Evolutionary conservation across 768 basidiomycete species (phyloP).

Genomic region (Kwoniella heveanensis): DNA sequence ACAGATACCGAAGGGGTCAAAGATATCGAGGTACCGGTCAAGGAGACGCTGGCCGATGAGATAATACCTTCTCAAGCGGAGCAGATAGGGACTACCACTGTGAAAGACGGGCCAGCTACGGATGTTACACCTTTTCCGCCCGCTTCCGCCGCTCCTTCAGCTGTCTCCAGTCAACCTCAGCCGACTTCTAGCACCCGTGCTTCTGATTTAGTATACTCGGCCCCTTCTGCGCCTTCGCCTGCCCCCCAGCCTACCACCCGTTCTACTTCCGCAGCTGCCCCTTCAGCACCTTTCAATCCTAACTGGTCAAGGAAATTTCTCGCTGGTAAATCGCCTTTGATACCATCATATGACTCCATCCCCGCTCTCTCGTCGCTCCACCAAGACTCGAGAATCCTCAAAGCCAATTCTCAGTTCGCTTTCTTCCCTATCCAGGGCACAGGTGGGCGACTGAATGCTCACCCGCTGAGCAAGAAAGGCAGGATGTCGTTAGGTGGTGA

Average conservation of each 20-base stretch:
- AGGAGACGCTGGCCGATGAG: not conserved
- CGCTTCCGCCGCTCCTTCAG: not conserved
- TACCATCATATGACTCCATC: constrained; percentile 55
- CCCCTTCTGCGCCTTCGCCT: not conserved
- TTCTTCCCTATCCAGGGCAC: constrained; percentile 57
- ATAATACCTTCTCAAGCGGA: not conserved
- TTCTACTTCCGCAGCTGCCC: not conserved
- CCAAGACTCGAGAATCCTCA: constrained; percentile 54
- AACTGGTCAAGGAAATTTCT: constrained; percentile 57
- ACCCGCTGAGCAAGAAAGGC: constrained; percentile 51
- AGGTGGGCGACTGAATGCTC: constrained; percentile 55
- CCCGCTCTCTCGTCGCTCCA: constrained; percentile 49
- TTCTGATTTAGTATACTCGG: not conserved
- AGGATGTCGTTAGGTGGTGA: constrained; percentile 49
- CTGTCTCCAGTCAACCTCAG: not conserved
- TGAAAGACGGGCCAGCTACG: not conserved
- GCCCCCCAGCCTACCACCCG: not conserved
- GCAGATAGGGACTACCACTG: not conserved
- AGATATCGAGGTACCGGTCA: constrained; percentile 5
- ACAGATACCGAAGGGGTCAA: constrained; percentile 2
- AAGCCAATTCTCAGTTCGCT: constrained; percentile 44
- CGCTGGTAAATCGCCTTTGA: constrained; percentile 55
- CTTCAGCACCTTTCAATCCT: constrained; percentile 40
- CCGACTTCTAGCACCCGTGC: not conserved
- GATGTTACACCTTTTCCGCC: constrained; percentile 15